These are phyloP conservation scores for Polytrichum formosum DNA, from an alignment of 225 moss, liverwort and hornwort species.

Conservation along the genomic window DNA sequence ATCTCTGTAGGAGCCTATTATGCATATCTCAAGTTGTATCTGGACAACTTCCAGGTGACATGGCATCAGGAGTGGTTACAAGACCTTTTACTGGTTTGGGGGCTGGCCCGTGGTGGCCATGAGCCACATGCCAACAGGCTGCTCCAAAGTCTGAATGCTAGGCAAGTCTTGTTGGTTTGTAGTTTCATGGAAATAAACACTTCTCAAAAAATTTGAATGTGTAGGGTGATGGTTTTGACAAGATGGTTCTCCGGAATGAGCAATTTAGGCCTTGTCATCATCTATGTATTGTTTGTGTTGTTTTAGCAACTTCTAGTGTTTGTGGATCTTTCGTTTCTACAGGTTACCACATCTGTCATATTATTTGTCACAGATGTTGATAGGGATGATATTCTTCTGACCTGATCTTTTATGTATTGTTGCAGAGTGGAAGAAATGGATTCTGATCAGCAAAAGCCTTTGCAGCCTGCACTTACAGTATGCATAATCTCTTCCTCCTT, in stretches of 20 bases:
- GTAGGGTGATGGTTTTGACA: too few species aligned
- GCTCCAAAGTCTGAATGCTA: slow-evolving; percentile 39
- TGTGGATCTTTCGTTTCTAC: too few species aligned
- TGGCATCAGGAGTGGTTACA: slow-evolving; percentile 55
- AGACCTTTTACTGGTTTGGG: slow-evolving; percentile 68
- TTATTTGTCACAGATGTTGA: not conserved
- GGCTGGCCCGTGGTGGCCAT: slow-evolving; percentile 52
- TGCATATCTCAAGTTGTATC: not conserved
- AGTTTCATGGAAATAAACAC: too few species aligned
- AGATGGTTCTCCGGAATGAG: too few species aligned
- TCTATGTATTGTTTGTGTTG: too few species aligned
- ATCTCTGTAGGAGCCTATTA: not conserved
- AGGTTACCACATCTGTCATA: not conserved
- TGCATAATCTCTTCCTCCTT: slow-evolving; percentile 4
- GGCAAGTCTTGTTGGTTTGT: slow-evolving; percentile 25
- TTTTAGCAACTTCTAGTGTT: too few species aligned
- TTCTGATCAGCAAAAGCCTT: slow-evolving; percentile 14
- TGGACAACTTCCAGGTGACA: slow-evolving; percentile 34
- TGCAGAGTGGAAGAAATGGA: slow-evolving; percentile 49
- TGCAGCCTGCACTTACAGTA: slow-evolving; percentile 37
- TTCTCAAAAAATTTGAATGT: too few species aligned
- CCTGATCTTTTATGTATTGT: not conserved
- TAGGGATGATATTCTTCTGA: slow-evolving; percentile 6
- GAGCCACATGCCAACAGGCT: slow-evolving; percentile 35
- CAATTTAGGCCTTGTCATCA: too few species aligned